Conservation (phyloP, 805 yeast species). For the Hanseniaspora mollemarum region DNA sequence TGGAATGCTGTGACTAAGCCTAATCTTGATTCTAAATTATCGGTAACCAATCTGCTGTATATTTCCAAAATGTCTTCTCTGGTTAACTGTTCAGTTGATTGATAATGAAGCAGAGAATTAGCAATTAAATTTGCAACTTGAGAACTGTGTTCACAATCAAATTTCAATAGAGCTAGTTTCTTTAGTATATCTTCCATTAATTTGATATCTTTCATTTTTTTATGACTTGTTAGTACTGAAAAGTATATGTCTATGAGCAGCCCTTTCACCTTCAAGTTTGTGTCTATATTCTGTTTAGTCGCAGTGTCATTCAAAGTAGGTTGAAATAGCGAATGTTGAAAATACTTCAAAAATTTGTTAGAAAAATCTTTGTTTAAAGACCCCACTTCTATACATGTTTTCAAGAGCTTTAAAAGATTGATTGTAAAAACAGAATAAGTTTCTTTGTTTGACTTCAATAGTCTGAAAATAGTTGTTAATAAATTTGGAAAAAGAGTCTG, state of each 20-base stretch:
- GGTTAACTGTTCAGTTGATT: slow-evolving; percentile 10
- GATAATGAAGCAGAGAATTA: slow-evolving; percentile 2
- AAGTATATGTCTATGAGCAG: slow-evolving; percentile 4
- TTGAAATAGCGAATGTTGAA: not conserved
- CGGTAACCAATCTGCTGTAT: slow-evolving; percentile 15
- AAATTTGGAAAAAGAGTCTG: slow-evolving; percentile 27
- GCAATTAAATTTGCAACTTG: slow-evolving; percentile 5
- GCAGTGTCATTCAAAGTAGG: not conserved
- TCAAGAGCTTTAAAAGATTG: slow-evolving; percentile 22
- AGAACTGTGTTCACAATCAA: not conserved
- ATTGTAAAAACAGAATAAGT: slow-evolving; percentile 27
- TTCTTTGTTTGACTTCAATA: slow-evolving; percentile 27
- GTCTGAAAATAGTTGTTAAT: slow-evolving; percentile 30
- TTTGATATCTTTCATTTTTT: not conserved
- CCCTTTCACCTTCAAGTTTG: not conserved
- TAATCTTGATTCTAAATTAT: slow-evolving; percentile 10
- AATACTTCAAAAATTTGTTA: slow-evolving; percentile 17
- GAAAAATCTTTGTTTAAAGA: slow-evolving; percentile 7
- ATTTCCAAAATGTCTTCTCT: slow-evolving; percentile 14
- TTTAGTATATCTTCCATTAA: slow-evolving; percentile 13
- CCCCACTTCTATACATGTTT: slow-evolving; percentile 21
- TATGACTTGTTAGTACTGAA: slow-evolving; percentile 5
- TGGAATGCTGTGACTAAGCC: slow-evolving; percentile 13
- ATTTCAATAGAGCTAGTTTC: not conserved
- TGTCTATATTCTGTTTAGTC: not conserved